A percentile compares a stretch with the other conserved stretches of the same genome.
Evolutionary conservation across 2,329 filamentous ascomycete genomes (phyloP).

Genomic region (Aspergillus sp.): DNA sequence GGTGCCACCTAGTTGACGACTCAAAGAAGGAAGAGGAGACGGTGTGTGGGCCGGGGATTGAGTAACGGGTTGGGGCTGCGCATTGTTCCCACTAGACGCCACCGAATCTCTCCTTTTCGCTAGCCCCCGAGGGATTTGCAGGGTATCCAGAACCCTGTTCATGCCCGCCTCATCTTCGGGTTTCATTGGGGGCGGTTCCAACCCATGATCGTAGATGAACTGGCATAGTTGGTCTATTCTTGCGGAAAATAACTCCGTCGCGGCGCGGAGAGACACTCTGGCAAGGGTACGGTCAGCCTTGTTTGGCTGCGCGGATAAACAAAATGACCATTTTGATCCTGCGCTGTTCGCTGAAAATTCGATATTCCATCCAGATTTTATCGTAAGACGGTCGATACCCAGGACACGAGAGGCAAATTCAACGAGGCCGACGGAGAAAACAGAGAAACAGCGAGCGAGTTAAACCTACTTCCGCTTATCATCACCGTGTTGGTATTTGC

Average conservation of each 20-base stretch:
- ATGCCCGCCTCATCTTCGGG: constrained; percentile 41
- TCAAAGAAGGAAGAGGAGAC: constrained; percentile 7
- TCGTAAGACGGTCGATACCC: neutral
- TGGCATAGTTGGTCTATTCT: constrained; percentile 42
- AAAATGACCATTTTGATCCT: neutral
- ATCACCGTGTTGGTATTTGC: constrained; percentile 44
- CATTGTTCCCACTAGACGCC: neutral
- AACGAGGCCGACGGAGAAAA: neutral
- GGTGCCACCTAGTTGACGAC: constrained; percentile 16
- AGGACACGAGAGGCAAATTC: neutral
- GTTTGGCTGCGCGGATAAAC: neutral
- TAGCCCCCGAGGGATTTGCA: constrained; percentile 33
- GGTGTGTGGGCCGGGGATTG: constrained; percentile 20
- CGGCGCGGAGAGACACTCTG: constrained; percentile 20
- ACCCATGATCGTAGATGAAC: constrained; percentile 46
- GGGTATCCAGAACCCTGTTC: constrained; percentile 42
- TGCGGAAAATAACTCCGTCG: constrained; percentile 36
- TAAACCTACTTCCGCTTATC: constrained; percentile 43
- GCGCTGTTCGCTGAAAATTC: neutral
- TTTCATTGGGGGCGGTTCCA: constrained; percentile 44
- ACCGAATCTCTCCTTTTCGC: neutral
- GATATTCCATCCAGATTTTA: neutral
- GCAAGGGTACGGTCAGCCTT: constrained; percentile 6
- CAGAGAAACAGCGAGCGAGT: neutral
- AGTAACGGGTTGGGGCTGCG: neutral